These are phyloP conservation scores for Candolleomyces eurysporus DNA, from an alignment of 768 basidiomycete genomes.

Conservation along the genomic window DNA sequence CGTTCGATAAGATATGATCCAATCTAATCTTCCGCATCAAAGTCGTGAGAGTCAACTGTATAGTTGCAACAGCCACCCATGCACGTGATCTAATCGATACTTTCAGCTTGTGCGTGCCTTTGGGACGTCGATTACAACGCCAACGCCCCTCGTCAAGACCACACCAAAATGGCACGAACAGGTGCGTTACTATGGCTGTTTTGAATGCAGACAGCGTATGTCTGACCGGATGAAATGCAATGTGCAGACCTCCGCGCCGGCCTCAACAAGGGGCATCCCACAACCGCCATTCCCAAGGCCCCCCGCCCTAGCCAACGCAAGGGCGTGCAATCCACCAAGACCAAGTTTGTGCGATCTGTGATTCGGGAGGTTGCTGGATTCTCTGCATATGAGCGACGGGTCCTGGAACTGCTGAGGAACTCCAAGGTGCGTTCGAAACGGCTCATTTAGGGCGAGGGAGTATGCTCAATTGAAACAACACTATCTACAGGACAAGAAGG, in stretches of 20 bases:
- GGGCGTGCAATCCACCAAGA: slow-evolving; percentile 86
- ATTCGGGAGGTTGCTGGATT: slow-evolving; percentile 97
- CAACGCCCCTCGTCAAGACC: slow-evolving; percentile 51
- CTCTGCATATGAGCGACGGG: slow-evolving; percentile 95
- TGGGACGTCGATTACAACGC: slow-evolving; percentile 18
- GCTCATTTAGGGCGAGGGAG: background rate
- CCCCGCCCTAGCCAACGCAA: slow-evolving; percentile 87
- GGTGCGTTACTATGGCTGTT: slow-evolving; percentile 47
- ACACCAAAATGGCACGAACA: slow-evolving; percentile 68
- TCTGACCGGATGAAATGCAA: slow-evolving; percentile 12
- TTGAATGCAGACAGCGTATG: slow-evolving; percentile 4
- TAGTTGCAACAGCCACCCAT: slow-evolving; percentile 52
- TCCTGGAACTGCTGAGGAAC: slow-evolving; percentile 97
- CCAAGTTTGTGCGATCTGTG: slow-evolving; percentile 89
- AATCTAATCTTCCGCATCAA: slow-evolving; percentile 24
- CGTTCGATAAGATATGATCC: slow-evolving; percentile 28
- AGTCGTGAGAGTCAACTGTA: slow-evolving; percentile 45
- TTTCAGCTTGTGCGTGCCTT: slow-evolving; percentile 18
- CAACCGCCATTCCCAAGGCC: slow-evolving; percentile 75
- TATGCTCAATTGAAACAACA: background rate
- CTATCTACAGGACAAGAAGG: slow-evolving; percentile 87
- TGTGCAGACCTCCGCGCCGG: slow-evolving; percentile 78
- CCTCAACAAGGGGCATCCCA: slow-evolving; percentile 85
- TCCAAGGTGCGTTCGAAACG: slow-evolving; percentile 66
- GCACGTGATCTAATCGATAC: slow-evolving; percentile 32